Base-by-base conservation (phyloP, 306 rosid species). In the Mimosa bimucronata region DNA sequence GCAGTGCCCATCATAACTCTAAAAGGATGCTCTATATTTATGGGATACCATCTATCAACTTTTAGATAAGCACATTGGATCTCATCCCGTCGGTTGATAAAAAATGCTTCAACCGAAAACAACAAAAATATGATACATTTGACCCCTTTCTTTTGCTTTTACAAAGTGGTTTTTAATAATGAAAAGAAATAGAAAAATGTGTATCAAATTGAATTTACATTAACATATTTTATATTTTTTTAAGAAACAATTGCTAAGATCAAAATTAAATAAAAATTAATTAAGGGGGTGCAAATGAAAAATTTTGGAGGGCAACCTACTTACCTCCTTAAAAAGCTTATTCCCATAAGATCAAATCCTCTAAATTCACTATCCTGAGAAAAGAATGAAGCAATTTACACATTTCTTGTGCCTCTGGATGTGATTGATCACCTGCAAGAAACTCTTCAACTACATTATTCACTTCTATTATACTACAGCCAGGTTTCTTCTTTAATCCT, bases 391-490 rank as follows among this genome's bases (percentile, higher is more conserved):
- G 91, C 78, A 88, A 79, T 77, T 80, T 86, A 77, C 73, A 80
- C 38, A 92, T 88, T 80, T 92, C 85, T 30, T 76, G 87, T 68
- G 92, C 90, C 46, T 73, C 89, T 26, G 97, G 90, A 85, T 90
- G 97, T 86, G 89, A 84, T 53, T 84, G 88, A 83, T 88, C 94
- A 65, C 91, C 97, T 2, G 91, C 93, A 64, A 89, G 86, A 83
- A 94, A 91, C 84, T 92, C 98, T 80, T 94, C 84, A 66, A 93
- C 89, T 70, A 80, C 80, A 66, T 92, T 86, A 70, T 89, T 87
- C 25, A 92, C 88, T 87, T 92, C 95, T 77, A 90, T 86, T 73
- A 91, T 88, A 68, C 97, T 94, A 81, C 95, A 94, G 40, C 97
- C 98, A 0, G 97, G 97, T 75, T 79, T 85, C 88, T 92, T 94